Evolutionary conservation across 2,329 filamentous ascomycete species (phyloP).

Genomic region (Eutypa lata): DNA sequence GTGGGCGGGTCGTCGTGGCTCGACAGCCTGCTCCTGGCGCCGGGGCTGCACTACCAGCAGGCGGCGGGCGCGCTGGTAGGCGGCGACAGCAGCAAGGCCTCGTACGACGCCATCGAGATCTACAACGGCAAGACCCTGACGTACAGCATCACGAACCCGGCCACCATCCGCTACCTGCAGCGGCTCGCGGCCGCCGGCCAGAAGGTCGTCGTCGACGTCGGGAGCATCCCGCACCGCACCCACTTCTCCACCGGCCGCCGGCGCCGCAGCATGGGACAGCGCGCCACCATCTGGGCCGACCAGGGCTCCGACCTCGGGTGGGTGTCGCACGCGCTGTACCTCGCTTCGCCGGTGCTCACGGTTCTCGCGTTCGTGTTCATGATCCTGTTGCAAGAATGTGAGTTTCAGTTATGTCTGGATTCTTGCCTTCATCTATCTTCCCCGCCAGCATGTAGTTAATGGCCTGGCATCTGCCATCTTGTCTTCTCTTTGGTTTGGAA

Average conservation of each 20-base stretch:
- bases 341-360: conserved; percentile 46
- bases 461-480: no score
- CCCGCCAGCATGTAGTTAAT: no score
- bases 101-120: conserved; percentile 37
- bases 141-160: conserved; percentile 44
- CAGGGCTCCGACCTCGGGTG: conserved; percentile 38
- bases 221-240: conserved; percentile 45
- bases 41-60: conserved; percentile 60
- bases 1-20: conserved; percentile 54
- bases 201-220: conserved; percentile 55
- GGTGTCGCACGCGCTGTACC: conserved; percentile 47
- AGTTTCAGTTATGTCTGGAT: conserved; percentile 10
- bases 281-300: conserved; percentile 27
- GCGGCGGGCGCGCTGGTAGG: conserved; percentile 48
- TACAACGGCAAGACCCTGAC: conserved; percentile 25
- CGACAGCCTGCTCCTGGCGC: conserved; percentile 55
- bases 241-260: conserved; percentile 20
- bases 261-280: conserved; percentile 17
- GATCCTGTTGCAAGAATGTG: conserved; percentile 45
- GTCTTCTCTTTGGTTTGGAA: no score
- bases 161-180: conserved; percentile 52
- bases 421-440: no score
- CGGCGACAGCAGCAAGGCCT: conserved; percentile 37
- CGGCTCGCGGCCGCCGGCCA: conserved; percentile 54
- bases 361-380: conserved; percentile 40